These are phyloP conservation scores for Musa schizocarpa DNA, from an alignment of 176 grass and related monocot genomes.

Conservation along the genomic window DNA sequence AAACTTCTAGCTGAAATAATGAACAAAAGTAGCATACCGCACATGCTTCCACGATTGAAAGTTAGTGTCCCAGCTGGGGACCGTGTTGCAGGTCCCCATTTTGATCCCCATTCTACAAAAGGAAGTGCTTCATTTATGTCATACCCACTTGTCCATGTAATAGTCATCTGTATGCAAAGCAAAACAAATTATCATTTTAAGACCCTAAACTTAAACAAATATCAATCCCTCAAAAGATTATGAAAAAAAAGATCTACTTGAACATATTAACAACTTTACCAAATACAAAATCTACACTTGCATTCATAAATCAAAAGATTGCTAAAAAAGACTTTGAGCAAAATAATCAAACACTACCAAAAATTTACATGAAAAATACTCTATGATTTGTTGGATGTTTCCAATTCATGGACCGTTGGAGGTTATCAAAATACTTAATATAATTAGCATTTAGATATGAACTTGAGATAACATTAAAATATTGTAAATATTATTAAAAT, in stretches of 20 bases:
- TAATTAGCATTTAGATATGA: no score
- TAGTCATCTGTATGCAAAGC: conserved; percentile 61
- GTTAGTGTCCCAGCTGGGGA: conserved; percentile 56
- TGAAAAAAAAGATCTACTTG: background rate
- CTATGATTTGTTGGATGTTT: no score
- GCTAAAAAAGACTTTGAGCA: no score
- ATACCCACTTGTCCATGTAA: conserved; percentile 95
- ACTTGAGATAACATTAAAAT: no score
- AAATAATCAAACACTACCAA: no score
- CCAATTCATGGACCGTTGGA: background rate
- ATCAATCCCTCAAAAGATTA: background rate
- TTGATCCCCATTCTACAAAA: conserved; percentile 70
- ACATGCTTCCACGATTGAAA: conserved; percentile 57
- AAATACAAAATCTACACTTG: no score
- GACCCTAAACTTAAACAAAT: background rate
- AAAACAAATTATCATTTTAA: background rate
- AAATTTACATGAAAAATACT: no score
- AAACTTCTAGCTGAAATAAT: background rate
- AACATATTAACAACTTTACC: no score
- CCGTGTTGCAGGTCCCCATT: conserved; percentile 24
- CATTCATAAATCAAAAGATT: no score
- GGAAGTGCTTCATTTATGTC: conserved; percentile 58
- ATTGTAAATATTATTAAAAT: no score
- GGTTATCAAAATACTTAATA: no score
- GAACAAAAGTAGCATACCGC: conserved; percentile 36